A percentile compares a stretch with the other conserved stretches of the same genome.
These are phyloP conservation scores for Fibroporia radiculosa DNA, from an alignment of 768 basidiomycete species.

Conservation along the genomic window DNA sequence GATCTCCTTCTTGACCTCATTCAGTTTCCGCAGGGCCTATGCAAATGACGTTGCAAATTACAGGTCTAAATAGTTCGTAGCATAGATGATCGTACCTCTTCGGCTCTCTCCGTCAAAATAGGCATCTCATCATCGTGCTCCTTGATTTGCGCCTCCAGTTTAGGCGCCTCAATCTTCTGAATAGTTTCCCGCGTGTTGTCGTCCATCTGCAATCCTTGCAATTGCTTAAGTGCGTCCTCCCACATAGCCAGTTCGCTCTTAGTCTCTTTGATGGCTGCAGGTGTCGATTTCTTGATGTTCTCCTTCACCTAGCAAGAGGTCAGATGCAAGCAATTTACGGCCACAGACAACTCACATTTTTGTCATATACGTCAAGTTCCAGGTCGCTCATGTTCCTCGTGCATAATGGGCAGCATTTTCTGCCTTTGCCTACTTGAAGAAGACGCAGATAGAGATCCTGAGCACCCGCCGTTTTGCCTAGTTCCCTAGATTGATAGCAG, in stretches of 20 bases:
- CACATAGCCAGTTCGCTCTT: slow-evolving; percentile 48
- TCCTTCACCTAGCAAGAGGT: slow-evolving; percentile 49
- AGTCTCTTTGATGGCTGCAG: slow-evolving; percentile 35
- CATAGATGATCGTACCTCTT: slow-evolving; percentile 44
- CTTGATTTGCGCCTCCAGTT: slow-evolving; percentile 53
- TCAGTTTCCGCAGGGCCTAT: slow-evolving; percentile 47
- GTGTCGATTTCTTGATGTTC: slow-evolving; percentile 48
- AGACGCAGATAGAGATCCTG: slow-evolving; percentile 45
- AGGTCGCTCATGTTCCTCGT: slow-evolving; percentile 53
- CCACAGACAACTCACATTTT: slow-evolving; percentile 42
- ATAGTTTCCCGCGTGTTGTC: slow-evolving; percentile 50
- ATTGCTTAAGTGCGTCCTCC: slow-evolving; percentile 45
- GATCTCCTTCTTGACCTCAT: slow-evolving; percentile 46
- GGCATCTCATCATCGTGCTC: slow-evolving; percentile 49
- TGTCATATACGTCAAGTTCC: slow-evolving; percentile 57
- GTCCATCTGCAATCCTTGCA: slow-evolving; percentile 54
- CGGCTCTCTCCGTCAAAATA: slow-evolving; percentile 41
- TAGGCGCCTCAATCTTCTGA: slow-evolving; percentile 55
- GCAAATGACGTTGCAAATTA: not conserved
- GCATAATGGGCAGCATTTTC: slow-evolving; percentile 72
- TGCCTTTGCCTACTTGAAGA: slow-evolving; percentile 48
- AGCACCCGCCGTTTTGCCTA: slow-evolving; percentile 25
- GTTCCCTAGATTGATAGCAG: slow-evolving; percentile 14
- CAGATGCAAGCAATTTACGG: not conserved
- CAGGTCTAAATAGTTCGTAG: not conserved